Conservation (phyloP, 371 early-diverging fungal genomes). For the Mucor ambiguus region DNA sequence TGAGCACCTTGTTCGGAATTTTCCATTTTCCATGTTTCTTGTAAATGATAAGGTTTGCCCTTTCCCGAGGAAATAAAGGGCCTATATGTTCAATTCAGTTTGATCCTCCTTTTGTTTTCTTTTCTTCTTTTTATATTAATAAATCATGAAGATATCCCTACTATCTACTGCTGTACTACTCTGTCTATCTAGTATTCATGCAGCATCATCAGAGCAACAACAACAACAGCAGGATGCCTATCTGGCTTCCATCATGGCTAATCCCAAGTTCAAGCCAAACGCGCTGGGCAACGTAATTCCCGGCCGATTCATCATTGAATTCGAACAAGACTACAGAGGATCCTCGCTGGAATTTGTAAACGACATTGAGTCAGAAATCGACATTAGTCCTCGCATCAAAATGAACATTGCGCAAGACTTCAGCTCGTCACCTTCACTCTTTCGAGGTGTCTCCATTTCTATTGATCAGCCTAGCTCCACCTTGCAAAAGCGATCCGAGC, state of each 20-base stretch:
- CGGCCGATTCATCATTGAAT: slow-evolving; percentile 44
- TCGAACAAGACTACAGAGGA: slow-evolving; percentile 28
- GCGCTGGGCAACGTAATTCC: slow-evolving; percentile 29
- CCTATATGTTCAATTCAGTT: no score
- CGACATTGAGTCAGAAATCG: slow-evolving; percentile 23
- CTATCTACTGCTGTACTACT: neutral
- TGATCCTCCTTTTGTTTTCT: neutral
- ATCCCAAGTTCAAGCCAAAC: slow-evolving; percentile 29
- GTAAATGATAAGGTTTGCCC: neutral
- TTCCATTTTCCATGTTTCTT: slow-evolving; percentile 11
- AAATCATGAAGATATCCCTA: slow-evolving; percentile 4
- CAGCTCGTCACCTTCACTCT: slow-evolving; percentile 26
- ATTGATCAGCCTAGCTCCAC: slow-evolving; percentile 5
- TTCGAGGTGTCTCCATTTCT: slow-evolving; percentile 40
- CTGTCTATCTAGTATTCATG: neutral
- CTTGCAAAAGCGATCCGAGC: neutral
- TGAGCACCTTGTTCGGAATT: slow-evolving; percentile 6
- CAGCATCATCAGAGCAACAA: neutral
- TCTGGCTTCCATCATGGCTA: neutral
- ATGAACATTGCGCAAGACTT: slow-evolving; percentile 35
- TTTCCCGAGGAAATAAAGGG: slow-evolving; percentile 2
- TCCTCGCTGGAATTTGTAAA: slow-evolving; percentile 28
- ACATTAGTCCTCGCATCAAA: slow-evolving; percentile 20
- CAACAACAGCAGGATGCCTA: neutral
- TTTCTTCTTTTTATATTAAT: neutral